These are phyloP conservation scores for Prunus mira DNA, from an alignment of 306 rosid species.

Conservation along the genomic window DNA sequence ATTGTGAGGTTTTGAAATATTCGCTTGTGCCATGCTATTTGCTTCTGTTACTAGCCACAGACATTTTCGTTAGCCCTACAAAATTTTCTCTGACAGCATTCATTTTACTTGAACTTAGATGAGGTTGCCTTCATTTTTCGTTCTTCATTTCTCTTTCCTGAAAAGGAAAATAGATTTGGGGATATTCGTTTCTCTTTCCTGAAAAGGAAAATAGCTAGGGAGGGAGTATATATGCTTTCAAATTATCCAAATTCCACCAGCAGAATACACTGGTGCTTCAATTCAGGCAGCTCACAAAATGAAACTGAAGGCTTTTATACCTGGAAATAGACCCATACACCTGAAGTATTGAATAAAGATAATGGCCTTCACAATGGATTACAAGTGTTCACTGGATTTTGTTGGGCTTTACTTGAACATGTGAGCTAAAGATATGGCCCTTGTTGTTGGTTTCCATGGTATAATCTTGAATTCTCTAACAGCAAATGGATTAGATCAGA, in stretches of 20 bases:
- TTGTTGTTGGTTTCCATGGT: neutral
- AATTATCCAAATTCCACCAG: neutral
- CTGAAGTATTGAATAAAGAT: neutral
- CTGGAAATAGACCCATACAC: neutral
- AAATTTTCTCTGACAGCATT: neutral
- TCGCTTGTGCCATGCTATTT: neutral
- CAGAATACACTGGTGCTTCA: neutral
- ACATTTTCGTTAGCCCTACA: neutral
- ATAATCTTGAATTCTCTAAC: neutral
- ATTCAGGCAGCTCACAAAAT: constrained; percentile 4
- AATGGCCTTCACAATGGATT: neutral
- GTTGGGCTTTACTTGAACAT: neutral
- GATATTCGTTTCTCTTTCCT: neutral
- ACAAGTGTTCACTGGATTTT: neutral
- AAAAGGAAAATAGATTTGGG: too few species aligned
- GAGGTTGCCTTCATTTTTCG: neutral
- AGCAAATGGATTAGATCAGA: neutral
- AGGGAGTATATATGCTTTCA: neutral
- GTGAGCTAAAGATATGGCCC: neutral
- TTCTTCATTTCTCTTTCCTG: neutral
- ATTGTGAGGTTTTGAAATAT: constrained; percentile 7
- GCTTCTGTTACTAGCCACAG: neutral
- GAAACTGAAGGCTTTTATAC: neutral
- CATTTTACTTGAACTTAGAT: neutral
- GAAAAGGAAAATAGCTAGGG: neutral